Evolutionary conservation across 805 yeast species (phyloP), one percentile per base, ranked within the genome.

Genomic region (Suhomyces vadensis): DNA sequence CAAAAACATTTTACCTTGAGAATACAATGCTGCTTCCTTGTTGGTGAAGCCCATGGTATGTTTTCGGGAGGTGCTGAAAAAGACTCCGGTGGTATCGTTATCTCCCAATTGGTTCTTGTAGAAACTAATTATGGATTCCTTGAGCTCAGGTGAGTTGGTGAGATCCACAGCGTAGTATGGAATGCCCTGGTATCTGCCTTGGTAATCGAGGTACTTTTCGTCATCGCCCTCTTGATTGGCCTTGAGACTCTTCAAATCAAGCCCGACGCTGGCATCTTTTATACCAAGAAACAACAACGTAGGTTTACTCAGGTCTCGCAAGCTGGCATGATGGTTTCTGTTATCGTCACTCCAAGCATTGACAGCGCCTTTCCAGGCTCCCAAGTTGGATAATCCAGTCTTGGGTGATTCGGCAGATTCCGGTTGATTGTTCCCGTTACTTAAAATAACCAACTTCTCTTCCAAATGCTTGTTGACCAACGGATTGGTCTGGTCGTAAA

Each of bases 1-100:
- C 42, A 90, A 57, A 58, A 82, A 86, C 82, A 86, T 88, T 46
- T 84, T 80, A 0, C 87, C 92, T 57, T 91, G 94, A 2, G 95
- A 83, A 51, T 79, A 83, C 17, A 89, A 59, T 2, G 88, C 79
- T 0, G 89, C 85, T 41, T 84, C 85, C 14, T 44, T 48, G 27
- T 55, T 49, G 33, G 58, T 55, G 44, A 71, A 68, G 8, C 63
- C 61, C 43, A 73, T 56, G 35, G 58, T 56, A 46, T 71, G 71
- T 37, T 65, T 68, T 41, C 74, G 48, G 5, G 74, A 60, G 33
- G 56, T 52, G n/a, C 68, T 57, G 52, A 60, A 74, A 36, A 62
- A 58, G 47, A 48, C 31, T 3, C 47, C 51, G 24, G 50, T 50
- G 14, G 52, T 55, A 5, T 24, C 25, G 19, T 29, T 31, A 11